A percentile compares a stretch with the other conserved stretches of the same genome.
Conservation (phyloP, 768 basidiomycete species). For the Boletus coccyginus region DNA sequence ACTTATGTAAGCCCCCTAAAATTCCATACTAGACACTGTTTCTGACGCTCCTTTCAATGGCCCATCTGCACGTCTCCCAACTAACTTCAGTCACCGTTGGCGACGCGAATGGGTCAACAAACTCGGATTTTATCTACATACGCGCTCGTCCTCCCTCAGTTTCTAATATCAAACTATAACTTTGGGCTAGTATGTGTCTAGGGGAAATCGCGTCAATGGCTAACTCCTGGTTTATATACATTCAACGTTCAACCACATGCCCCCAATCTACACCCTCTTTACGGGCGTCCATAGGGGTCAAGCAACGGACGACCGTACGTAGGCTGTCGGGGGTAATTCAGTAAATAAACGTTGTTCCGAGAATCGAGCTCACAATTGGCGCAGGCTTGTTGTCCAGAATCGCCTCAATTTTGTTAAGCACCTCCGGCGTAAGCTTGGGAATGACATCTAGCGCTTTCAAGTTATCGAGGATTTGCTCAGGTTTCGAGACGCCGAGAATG, state of each 20-base stretch:
- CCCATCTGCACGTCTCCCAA: background rate
- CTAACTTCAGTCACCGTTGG: background rate
- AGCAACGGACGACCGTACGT: slow-evolving; percentile 29
- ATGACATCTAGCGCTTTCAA: slow-evolving; percentile 51
- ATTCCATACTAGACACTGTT: no score
- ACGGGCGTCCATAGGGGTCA: slow-evolving; percentile 27
- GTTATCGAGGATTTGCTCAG: slow-evolving; percentile 48
- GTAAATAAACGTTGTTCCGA: background rate
- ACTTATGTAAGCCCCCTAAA: no score
- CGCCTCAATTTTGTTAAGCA: slow-evolving; percentile 49
- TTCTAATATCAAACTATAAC: no score
- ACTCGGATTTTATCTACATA: background rate
- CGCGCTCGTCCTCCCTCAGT: background rate
- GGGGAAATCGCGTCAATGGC: background rate
- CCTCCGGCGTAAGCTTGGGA: slow-evolving; percentile 51
- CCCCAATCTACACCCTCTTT: background rate
- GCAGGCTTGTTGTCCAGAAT: slow-evolving; percentile 44
- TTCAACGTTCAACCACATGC: background rate
- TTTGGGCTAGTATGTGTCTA: background rate
- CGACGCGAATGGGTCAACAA: background rate
- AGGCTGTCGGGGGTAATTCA: slow-evolving; percentile 17
- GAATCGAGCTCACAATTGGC: slow-evolving; percentile 23
- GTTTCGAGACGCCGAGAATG: slow-evolving; percentile 48
- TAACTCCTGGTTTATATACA: background rate
- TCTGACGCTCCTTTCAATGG: background rate